Evolutionary conservation across 768 basidiomycete species (phyloP).

Genomic region (Podaxis mareebaensis): DNA sequence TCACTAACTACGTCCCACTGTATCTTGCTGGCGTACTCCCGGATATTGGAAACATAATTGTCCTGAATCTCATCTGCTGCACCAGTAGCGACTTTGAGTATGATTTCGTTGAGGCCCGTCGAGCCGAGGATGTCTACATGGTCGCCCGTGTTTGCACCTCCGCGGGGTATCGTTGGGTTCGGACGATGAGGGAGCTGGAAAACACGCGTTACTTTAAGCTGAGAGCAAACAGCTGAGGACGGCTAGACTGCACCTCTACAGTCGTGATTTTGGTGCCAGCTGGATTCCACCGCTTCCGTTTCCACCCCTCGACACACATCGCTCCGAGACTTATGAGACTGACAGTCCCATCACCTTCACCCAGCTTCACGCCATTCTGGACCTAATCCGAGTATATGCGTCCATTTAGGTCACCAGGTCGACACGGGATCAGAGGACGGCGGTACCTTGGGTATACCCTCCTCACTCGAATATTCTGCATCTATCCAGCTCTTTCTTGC

Average conservation of each 20-base stretch:
- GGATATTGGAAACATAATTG: slow-evolving; percentile 73
- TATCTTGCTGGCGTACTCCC: slow-evolving; percentile 71
- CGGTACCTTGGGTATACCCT: slow-evolving; percentile 51
- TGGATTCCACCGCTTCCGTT: slow-evolving; percentile 87
- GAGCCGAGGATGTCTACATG: slow-evolving; percentile 87
- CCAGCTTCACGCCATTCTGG: slow-evolving; percentile 85
- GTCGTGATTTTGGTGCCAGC: slow-evolving; percentile 84
- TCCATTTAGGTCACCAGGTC: not conserved
- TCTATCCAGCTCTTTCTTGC: slow-evolving; percentile 82
- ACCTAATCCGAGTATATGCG: slow-evolving; percentile 38
- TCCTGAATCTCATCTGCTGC: slow-evolving; percentile 72
- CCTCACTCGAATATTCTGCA: slow-evolving; percentile 71
- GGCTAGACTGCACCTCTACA: slow-evolving; percentile 64
- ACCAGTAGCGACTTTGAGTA: slow-evolving; percentile 88
- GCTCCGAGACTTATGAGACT: slow-evolving; percentile 81
- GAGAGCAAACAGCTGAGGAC: not conserved
- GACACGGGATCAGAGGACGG: not conserved
- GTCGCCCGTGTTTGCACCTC: slow-evolving; percentile 90
- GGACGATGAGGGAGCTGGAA: slow-evolving; percentile 79
- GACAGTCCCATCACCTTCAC: slow-evolving; percentile 96
- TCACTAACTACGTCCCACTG: slow-evolving; percentile 76
- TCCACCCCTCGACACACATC: slow-evolving; percentile 99
- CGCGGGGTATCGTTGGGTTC: slow-evolving; percentile 69
- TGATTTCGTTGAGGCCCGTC: slow-evolving; percentile 82
- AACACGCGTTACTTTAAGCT: not conserved